Evolutionary conservation across 129 eudicot species (phyloP).

Genomic region (Tanacetum coccineum): DNA sequence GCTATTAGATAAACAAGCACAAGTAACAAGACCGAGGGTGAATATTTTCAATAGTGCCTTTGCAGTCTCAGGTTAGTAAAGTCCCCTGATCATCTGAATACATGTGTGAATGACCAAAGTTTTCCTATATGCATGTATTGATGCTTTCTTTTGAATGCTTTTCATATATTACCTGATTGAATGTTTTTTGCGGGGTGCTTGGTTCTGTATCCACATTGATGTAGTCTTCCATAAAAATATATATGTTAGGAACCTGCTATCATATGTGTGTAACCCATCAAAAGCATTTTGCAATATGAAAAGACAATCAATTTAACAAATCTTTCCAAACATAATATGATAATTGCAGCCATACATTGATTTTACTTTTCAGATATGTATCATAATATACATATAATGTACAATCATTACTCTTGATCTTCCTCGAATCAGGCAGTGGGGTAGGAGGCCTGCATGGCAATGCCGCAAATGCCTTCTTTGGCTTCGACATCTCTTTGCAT

Average conservation of each 20-base stretch:
- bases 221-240: conserved; percentile 2
- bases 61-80: conserved; percentile 14
- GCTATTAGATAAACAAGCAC: not conserved
- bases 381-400: conserved; percentile 9
- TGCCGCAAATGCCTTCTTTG: conserved; percentile 33
- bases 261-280: not conserved
- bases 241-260: not conserved
- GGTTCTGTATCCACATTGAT: conserved; percentile 2
- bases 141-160: not conserved
- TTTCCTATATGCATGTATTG: conserved; percentile 8
- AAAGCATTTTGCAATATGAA: conserved; percentile 1
- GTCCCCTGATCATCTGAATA: not conserved
- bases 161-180: not conserved
- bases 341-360: not conserved
- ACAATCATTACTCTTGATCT: not conserved
- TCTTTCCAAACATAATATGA: not conserved
- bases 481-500: conserved; percentile 31
- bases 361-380: conserved; percentile 1
- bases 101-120: not conserved
- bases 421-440: conserved; percentile 21
- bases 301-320: not conserved
- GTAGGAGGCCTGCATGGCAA: conserved; percentile 32
- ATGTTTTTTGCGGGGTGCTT: not conserved
- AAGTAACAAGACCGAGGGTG: conserved; percentile 13
- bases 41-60: not conserved